Base-by-base conservation (phyloP, 305 asterid genomes). In the Lippia alba region DNA sequence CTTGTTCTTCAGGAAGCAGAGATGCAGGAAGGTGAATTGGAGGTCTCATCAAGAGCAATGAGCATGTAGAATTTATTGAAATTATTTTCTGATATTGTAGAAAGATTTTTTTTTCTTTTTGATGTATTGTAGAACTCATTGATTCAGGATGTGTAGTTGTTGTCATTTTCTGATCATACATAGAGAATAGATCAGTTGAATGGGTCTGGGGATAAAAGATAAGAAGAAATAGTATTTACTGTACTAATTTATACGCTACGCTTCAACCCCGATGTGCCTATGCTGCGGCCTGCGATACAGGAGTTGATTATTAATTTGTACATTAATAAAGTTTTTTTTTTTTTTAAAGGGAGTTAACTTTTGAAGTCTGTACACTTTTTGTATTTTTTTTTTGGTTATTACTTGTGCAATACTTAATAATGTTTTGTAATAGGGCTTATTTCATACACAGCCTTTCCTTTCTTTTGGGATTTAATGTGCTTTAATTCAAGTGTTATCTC, bases 11-110 rank as follows among this genome's bases (percentile, higher is more conserved):
- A 89, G 92, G 83, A 66, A 72, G 75, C 79, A 54, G 71, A 33
- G 66, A 72, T 58, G 69, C 75, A 17, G 76, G 93, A 83, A 64
- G 86, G 86, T 55, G 95, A 87, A 67, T 19, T 81, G 66, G 96
- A 90, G 64, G 87, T 76, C 73, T 83, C 96, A 30, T 82, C 91
- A 8, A 88, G 89, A 72, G 97, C 91, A 69, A 85, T 90, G 86
- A 81, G 89, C 88, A 72, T 90, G 85, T 90, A 90, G 80, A 76
- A 54, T 75, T 59, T 65, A 61, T 32, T 45, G 36, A 15, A 69
- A 56, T 36, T 6, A 62, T 64, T 34, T 49, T 62, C 60, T 36
- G 39, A 74, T 73, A 58, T 72, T 72, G 80, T 74, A 70, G 57
- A 70, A 65, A 67, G 11, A 32, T 12, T 12, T 50, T 59, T 49